Evolutionary conservation across 495 filamentous ascomycete species (phyloP).

Genomic region (Penicillium crystallinum): DNA sequence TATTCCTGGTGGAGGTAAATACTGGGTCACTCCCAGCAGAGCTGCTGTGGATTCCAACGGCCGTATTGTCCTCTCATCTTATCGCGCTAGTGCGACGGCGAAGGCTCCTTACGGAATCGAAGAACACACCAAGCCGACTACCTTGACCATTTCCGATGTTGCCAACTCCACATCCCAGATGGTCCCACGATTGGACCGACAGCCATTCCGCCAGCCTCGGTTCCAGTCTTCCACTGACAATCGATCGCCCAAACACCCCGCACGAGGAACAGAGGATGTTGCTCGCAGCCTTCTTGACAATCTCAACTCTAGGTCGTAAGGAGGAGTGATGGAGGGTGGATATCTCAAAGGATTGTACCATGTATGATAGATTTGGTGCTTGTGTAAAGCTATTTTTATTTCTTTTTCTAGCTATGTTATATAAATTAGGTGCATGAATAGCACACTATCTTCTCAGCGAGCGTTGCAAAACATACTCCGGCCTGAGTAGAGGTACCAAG

Average conservation of each 20-base stretch:
- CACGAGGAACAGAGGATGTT: conserved; percentile 27
- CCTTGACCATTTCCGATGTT: conserved; percentile 22
- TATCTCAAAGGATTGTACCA: conserved; percentile 32
- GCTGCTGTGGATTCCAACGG: conserved; percentile 59
- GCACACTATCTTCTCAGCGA: conserved; percentile 9
- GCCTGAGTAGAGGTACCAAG: neutral
- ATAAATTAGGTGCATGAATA: conserved; percentile 27
- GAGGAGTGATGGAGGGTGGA: conserved; percentile 4
- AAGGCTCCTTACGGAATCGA: conserved; percentile 47
- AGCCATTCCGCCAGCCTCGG: conserved; percentile 11
- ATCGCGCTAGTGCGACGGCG: conserved; percentile 38
- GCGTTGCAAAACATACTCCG: neutral
- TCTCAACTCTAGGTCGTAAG: conserved; percentile 8
- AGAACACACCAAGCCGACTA: conserved; percentile 28
- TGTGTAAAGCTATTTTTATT: conserved; percentile 30
- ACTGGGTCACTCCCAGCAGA: conserved; percentile 52
- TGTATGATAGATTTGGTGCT: conserved; percentile 30
- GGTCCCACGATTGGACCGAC: conserved; percentile 34
- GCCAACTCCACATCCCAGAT: conserved; percentile 19
- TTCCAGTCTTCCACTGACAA: conserved; percentile 3
- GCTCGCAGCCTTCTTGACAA: conserved; percentile 32
- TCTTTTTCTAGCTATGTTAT: conserved; percentile 24
- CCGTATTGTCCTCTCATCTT: conserved; percentile 47
- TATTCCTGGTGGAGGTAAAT: conserved; percentile 60
- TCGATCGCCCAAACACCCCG: conserved; percentile 1